phyloP scores from a whole-genome alignment of 176 grass and related monocot species.

The Zizania latifolia region DNA sequence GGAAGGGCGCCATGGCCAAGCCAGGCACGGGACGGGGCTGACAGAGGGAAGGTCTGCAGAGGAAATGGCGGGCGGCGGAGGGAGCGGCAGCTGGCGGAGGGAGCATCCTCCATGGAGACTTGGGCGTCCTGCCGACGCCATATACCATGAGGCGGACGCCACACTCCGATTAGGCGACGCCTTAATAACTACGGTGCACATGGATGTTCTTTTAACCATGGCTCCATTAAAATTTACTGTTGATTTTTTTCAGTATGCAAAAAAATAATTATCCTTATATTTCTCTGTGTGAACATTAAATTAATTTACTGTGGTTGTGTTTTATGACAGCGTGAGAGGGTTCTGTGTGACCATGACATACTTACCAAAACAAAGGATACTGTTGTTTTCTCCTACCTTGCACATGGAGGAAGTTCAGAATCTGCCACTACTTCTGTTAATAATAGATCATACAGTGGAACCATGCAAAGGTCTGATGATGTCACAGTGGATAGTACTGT shows the following conservation, averaged over 20 bases:
- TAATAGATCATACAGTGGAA: constrained; percentile 85
- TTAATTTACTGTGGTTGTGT: constrained; percentile 13
- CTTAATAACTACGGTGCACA: no score
- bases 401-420: constrained; percentile 76
- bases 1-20: no score
- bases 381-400: constrained; percentile 63
- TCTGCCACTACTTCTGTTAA: constrained; percentile 98
- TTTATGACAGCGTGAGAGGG: constrained; percentile 69
- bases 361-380: constrained; percentile 71
- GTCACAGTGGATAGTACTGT: constrained; percentile 85
- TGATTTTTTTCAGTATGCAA: background rate
- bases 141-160: no score
- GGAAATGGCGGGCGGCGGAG: no score
- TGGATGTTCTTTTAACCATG: constrained; percentile 3
- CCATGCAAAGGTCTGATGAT: constrained; percentile 84
- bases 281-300: constrained; percentile 13
- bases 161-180: no score
- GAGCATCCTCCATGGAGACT: no score
- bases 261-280: background rate
- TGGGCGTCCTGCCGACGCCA: no score
- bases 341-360: constrained; percentile 85
- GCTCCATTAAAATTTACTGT: background rate
- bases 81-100: no score
- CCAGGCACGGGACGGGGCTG: no score
- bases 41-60: no score